A percentile compares a stretch with the other conserved stretches of the same genome.
These are phyloP conservation scores for Euphorbia lathyris DNA, from an alignment of 345 rosid species.

Conservation along the genomic window DNA sequence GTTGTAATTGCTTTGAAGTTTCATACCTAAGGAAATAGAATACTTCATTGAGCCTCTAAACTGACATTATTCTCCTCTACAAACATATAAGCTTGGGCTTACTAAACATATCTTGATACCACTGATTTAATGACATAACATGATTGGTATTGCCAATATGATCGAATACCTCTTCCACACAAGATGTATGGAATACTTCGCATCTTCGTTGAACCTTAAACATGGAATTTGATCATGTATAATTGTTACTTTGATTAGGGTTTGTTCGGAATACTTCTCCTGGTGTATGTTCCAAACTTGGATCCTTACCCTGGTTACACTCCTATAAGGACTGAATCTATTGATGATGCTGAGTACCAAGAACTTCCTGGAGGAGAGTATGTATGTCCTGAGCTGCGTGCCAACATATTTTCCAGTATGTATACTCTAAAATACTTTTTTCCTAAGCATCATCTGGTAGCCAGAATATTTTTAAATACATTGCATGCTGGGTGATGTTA, in stretches of 20 bases:
- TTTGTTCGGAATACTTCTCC: constrained; percentile 75
- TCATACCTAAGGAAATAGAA: not conserved
- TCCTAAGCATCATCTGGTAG: not conserved
- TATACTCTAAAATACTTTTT: constrained; percentile 20
- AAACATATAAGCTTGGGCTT: not conserved
- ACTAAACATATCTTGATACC: not conserved
- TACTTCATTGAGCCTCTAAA: not conserved
- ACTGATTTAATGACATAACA: not conserved
- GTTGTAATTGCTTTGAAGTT: not conserved
- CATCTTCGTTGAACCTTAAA: constrained; percentile 6
- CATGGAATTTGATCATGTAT: constrained; percentile 12
- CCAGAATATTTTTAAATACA: constrained; percentile 5
- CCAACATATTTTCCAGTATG: constrained; percentile 75
- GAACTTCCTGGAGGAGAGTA: constrained; percentile 89
- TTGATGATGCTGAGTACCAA: constrained; percentile 73
- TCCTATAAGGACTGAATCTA: constrained; percentile 46
- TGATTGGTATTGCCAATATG: constrained; percentile 1
- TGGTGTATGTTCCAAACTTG: constrained; percentile 74
- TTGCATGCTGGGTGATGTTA: constrained; percentile 9
- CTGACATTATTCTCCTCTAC: not conserved
- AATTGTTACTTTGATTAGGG: constrained; percentile 46
- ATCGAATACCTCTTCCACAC: not conserved
- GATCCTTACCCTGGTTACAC: constrained; percentile 92
- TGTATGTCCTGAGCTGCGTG: constrained; percentile 86
- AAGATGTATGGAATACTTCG: not conserved